phyloP scores from a whole-genome alignment of 352 stramenopile species.

The Phytophthora syringae region DNA sequence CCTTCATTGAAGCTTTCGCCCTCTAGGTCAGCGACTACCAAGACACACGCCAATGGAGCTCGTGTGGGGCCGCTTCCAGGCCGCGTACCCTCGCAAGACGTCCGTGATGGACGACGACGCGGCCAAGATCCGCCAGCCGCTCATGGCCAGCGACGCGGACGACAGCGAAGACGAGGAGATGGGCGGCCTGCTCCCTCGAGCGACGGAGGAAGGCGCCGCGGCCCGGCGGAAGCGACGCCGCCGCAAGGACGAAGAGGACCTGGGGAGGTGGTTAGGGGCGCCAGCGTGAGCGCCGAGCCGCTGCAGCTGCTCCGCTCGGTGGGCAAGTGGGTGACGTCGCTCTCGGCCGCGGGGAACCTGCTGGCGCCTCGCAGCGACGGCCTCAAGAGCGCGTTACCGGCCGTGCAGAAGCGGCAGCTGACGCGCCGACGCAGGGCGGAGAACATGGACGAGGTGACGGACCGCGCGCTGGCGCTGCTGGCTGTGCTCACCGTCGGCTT shows the following conservation, averaged over 20 bases:
- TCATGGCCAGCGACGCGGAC: conserved; percentile 39
- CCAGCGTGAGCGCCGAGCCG: conserved; percentile 36
- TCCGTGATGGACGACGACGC: conserved; percentile 45
- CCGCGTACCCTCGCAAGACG: conserved; percentile 18
- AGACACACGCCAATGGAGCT: conserved; percentile 37
- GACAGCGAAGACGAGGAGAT: conserved; percentile 29
- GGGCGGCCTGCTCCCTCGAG: conserved; percentile 23
- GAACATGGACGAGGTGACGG: conserved; percentile 38
- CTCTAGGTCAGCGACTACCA: no score
- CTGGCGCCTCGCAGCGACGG: conserved; percentile 6
- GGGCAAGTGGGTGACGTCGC: conserved; percentile 38
- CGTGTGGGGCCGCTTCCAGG: conserved; percentile 37
- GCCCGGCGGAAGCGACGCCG: conserved; percentile 37
- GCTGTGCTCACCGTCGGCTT: conserved; percentile 41
- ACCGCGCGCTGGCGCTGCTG: conserved; percentile 45
- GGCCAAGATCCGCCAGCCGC: conserved; percentile 40
- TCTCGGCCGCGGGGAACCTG: conserved; percentile 28
- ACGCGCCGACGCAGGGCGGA: conserved; percentile 22
- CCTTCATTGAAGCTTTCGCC: conserved; percentile 24
- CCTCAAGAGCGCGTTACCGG: conserved; percentile 21
- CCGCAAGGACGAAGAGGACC: conserved; percentile 52
- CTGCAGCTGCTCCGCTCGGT: conserved; percentile 35
- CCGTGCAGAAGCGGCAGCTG: no score
- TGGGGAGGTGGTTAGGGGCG: conserved; percentile 35
- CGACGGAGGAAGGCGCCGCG: conserved; percentile 26